A percentile compares a stretch with the other conserved stretches of the same genome.
phyloP scores from a whole-genome alignment of 2,329 filamentous ascomycete species.

The Pseudogymnoascus pannorum region DNA sequence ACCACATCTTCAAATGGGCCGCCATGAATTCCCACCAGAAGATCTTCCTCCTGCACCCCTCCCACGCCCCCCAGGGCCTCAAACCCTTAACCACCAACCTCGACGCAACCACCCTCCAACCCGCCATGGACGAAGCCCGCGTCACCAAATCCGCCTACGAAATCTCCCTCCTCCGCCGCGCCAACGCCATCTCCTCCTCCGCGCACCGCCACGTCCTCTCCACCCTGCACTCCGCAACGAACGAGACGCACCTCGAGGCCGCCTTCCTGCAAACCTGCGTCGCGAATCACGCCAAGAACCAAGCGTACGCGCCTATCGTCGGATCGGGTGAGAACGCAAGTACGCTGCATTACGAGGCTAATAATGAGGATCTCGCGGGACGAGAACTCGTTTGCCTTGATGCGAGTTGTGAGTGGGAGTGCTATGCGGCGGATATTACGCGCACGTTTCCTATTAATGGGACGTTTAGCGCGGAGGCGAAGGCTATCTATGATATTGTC shows the following conservation, averaged over 20 bases:
- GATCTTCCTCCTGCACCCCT: constrained; percentile 39
- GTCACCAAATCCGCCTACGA: constrained; percentile 84
- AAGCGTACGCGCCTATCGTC: constrained; percentile 86
- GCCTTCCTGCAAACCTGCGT: constrained; percentile 68
- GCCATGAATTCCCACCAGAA: constrained; percentile 28
- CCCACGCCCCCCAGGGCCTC: constrained; percentile 29
- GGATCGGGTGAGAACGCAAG: constrained; percentile 76
- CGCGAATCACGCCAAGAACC: constrained; percentile 61
- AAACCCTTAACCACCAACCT: constrained; percentile 44
- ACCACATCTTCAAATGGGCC: constrained; percentile 36
- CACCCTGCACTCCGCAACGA: constrained; percentile 54
- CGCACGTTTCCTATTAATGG: constrained; percentile 76
- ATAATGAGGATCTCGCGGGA: constrained; percentile 63
- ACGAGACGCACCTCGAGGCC: constrained; percentile 79
- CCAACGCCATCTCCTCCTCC: constrained; percentile 69
- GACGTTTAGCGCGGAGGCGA: constrained; percentile 59
- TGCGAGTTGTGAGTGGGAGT: constrained; percentile 75
- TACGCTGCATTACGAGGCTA: constrained; percentile 79
- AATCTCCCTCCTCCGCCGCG: constrained; percentile 70
- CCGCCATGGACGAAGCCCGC: constrained; percentile 71
- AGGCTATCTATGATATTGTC: constrained; percentile 70
- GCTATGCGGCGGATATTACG: constrained; percentile 87
- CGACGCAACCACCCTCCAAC: constrained; percentile 48
- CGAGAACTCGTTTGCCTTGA: constrained; percentile 76
- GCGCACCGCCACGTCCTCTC: constrained; percentile 70